Percentiles rank a stretch among this genome's conserved stretches.
Conservation (phyloP, 2,329 filamentous ascomycete species). For the Bipolaris cookei region DNA sequence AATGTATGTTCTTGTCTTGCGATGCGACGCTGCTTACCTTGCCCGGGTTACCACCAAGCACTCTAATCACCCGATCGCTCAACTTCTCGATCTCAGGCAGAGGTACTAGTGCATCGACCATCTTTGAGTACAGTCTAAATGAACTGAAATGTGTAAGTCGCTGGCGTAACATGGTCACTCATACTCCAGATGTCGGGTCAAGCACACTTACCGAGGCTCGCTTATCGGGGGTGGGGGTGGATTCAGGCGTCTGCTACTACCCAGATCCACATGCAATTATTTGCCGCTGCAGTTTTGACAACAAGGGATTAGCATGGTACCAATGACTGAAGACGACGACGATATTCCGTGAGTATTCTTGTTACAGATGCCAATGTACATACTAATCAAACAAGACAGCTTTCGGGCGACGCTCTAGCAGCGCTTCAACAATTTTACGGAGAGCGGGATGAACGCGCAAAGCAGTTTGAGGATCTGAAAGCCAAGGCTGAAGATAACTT, state of each 20-base stretch:
- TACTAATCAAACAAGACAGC: constrained; percentile 56
- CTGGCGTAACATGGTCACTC: constrained; percentile 37
- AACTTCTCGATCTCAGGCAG: constrained; percentile 79
- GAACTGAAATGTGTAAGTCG: constrained; percentile 29
- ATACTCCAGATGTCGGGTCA: constrained; percentile 13
- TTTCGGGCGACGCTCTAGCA: constrained; percentile 70
- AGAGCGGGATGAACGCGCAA: constrained; percentile 70
- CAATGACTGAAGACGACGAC: constrained; percentile 40
- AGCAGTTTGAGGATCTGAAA: constrained; percentile 73
- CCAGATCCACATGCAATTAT: constrained; percentile 22
- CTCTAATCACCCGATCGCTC: constrained; percentile 77
- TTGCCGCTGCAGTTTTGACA: neutral
- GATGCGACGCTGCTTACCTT: constrained; percentile 62
- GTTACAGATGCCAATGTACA: neutral
- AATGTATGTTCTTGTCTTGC: constrained; percentile 9
- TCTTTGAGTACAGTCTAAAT: constrained; percentile 50
- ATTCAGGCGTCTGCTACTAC: constrained; percentile 29
- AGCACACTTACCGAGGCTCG: constrained; percentile 32
- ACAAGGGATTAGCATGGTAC: constrained; percentile 27
- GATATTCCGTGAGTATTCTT: constrained; percentile 42
- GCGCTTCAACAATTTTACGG: constrained; percentile 76
- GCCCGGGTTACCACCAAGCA: constrained; percentile 88
- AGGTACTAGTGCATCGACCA: constrained; percentile 66
- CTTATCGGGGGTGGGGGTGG: constrained; percentile 36
- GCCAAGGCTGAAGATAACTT: constrained; percentile 64